These are phyloP conservation scores for Termitomyces sp. DNA, from an alignment of 768 basidiomycete genomes.

Conservation along the genomic window DNA sequence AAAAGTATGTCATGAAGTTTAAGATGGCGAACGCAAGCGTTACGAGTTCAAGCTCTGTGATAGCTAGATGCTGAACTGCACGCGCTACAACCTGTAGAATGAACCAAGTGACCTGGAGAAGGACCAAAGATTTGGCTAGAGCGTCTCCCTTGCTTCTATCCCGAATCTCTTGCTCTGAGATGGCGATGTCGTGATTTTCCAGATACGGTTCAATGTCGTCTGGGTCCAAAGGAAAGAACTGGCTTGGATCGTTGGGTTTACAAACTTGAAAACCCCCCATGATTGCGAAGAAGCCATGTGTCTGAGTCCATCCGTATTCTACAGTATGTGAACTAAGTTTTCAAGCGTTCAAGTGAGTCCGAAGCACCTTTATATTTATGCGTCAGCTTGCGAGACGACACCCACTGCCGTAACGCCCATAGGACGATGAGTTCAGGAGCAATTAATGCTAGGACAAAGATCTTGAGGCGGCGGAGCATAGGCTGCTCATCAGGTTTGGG, in stretches of 20 bases:
- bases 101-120: constrained; percentile 29
- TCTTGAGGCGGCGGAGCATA: neutral
- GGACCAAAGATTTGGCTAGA: constrained; percentile 18
- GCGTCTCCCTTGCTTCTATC: constrained; percentile 24
- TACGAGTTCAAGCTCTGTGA: constrained; percentile 27
- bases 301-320: constrained; percentile 12
- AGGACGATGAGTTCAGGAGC: no score
- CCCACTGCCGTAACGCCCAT: constrained; percentile 19
- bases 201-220: neutral
- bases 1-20: constrained; percentile 26
- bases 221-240: neutral
- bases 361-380: neutral
- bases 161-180: constrained; percentile 18
- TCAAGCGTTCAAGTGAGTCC: neutral
- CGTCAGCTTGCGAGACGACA: constrained; percentile 14
- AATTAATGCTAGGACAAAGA: no score
- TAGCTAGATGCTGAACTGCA: constrained; percentile 11
- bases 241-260: neutral
- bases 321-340: neutral
- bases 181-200: neutral
- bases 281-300: constrained; percentile 22
- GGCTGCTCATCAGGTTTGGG: constrained; percentile 3
- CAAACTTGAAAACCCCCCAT: constrained; percentile 24
- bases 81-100: constrained; percentile 24
- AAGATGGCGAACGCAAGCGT: constrained; percentile 23